These are phyloP conservation scores for Phylloporus arenicola DNA, from an alignment of 768 basidiomycete species.

Conservation along the genomic window DNA sequence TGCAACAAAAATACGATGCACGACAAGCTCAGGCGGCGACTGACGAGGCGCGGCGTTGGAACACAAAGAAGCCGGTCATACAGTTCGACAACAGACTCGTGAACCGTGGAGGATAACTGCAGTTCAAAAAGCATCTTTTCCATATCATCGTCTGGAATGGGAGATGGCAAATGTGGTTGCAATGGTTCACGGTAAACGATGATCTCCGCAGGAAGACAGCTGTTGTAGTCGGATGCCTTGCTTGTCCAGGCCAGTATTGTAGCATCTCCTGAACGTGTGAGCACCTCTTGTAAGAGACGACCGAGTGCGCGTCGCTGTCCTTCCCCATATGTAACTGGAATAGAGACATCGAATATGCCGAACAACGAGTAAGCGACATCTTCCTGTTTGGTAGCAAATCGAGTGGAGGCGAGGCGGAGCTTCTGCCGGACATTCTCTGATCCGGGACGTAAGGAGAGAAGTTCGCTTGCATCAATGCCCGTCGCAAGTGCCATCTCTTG, in stretches of 20 bases:
- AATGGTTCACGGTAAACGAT: constrained; percentile 10
- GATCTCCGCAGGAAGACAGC: constrained; percentile 20
- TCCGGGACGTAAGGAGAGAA: constrained; percentile 13
- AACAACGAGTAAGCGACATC: constrained; percentile 25
- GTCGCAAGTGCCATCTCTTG: constrained; percentile 16
- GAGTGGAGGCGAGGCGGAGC: constrained; percentile 18
- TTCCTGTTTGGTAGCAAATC: constrained; percentile 20
- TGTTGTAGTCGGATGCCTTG: constrained; percentile 18
- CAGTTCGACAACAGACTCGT: constrained; percentile 6
- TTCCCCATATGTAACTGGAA: constrained; percentile 22
- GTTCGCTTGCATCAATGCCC: constrained; percentile 4
- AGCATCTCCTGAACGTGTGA: constrained; percentile 13
- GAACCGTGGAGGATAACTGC: not conserved
- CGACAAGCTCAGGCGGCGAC: constrained; percentile 10
- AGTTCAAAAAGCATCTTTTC: constrained; percentile 3
- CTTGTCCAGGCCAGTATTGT: constrained; percentile 18
- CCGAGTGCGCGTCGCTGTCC: constrained; percentile 19
- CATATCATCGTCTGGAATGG: constrained; percentile 10
- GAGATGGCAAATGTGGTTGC: constrained; percentile 3
- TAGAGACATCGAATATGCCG: constrained; percentile 19
- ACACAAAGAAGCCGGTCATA: constrained; percentile 11
- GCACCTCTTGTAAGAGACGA: constrained; percentile 16
- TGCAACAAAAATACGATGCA: constrained; percentile 12
- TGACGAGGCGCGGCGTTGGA: constrained; percentile 12
- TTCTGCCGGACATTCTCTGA: constrained; percentile 11